Percentiles rank a stretch among this genome's conserved stretches.
Conservation (phyloP, 1,139 yeast genomes). For the Chernovozyma sophiae-reginae region DNA sequence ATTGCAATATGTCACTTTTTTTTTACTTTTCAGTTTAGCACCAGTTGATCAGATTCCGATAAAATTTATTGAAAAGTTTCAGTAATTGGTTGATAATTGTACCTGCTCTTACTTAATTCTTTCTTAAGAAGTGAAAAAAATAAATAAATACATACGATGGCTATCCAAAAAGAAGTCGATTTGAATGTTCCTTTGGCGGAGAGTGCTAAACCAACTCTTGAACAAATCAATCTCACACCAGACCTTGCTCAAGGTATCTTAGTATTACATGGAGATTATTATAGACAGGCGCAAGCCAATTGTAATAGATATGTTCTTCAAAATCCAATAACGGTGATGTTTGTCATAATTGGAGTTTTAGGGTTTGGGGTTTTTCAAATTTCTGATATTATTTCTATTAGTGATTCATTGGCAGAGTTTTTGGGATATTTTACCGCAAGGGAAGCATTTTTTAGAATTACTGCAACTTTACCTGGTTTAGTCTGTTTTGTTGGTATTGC, state of each 20-base stretch:
- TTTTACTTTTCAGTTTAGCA: too few relatives aligned
- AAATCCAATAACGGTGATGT: conserved; percentile 39
- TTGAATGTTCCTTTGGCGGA: conserved; percentile 52
- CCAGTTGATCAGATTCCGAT: too few relatives aligned
- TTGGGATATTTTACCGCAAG: conserved; percentile 7
- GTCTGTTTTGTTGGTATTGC: conserved; percentile 21
- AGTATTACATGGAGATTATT: conserved; percentile 60
- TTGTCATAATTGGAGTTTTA: conserved; percentile 20
- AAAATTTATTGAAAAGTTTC: too few relatives aligned
- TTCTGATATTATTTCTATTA: conserved; percentile 32
- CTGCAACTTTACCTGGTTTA: conserved; percentile 25
- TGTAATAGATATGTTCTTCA: conserved; percentile 47
- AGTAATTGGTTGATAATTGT: too few relatives aligned
- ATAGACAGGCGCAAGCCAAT: conserved; percentile 51
- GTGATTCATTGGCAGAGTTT: conserved; percentile 37
- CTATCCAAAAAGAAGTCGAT: conserved; percentile 43
- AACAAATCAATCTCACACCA: conserved; percentile 45
- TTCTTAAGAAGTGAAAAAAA: too few relatives aligned
- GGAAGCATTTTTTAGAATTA: conserved; percentile 24
- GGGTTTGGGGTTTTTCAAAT: conserved; percentile 23
- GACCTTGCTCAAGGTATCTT: conserved; percentile 56
- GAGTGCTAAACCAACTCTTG: conserved; percentile 47
- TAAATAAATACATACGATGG: too few relatives aligned
- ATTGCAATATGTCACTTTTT: too few relatives aligned
- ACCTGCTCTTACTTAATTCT: too few relatives aligned